Conservation (phyloP, 2,329 filamentous ascomycete species). For the Apiospora sp. region DNA sequence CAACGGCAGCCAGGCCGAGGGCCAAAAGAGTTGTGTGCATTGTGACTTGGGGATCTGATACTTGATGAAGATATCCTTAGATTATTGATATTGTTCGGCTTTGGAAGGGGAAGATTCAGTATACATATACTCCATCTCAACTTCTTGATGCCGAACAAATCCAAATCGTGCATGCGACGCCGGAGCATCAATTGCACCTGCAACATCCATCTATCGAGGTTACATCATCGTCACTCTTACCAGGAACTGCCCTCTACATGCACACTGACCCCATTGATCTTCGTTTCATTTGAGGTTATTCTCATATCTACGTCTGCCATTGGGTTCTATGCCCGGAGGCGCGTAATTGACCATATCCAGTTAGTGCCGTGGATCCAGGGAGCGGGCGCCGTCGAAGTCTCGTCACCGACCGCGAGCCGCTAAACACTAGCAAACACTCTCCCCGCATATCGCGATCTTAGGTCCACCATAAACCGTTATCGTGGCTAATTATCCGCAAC, state of each 20-base stretch:
- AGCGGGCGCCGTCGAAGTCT: neutral
- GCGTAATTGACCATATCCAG: constrained; percentile 20
- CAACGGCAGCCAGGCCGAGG: constrained; percentile 57
- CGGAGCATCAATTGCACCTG: neutral
- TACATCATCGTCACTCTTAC: neutral
- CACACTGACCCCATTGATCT: neutral
- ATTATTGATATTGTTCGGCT: too few relatives aligned
- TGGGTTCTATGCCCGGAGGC: neutral
- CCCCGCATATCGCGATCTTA: neutral
- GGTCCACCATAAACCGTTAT: constrained; percentile 2
- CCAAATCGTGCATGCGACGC: neutral
- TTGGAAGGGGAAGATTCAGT: too few relatives aligned
- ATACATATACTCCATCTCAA: neutral
- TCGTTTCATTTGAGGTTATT: neutral
- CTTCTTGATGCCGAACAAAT: neutral
- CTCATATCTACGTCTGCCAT: neutral
- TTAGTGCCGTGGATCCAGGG: neutral
- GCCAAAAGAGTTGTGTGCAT: constrained; percentile 38
- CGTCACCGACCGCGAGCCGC: neutral
- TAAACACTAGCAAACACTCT: neutral
- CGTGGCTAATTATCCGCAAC: constrained; percentile 11
- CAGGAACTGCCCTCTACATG: neutral
- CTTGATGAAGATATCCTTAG: neutral
- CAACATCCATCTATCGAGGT: neutral
- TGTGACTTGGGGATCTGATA: neutral